Evolutionary conservation across 257 asterid genomes (phyloP), one percentile per base, ranked within the genome.

Genomic region (Solanum dulcamara): DNA sequence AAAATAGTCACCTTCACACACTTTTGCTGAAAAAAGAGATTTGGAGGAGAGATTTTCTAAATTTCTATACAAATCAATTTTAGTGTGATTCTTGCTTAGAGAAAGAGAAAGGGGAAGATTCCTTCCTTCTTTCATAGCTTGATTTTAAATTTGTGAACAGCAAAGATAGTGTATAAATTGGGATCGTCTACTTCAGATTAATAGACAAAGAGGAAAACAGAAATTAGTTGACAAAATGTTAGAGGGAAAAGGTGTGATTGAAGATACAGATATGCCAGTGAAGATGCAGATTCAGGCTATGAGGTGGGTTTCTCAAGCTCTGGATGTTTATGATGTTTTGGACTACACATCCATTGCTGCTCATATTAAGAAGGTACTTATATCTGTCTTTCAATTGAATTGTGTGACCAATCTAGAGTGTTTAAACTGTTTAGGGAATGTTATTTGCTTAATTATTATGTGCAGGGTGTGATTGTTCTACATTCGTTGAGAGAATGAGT

Each of bases 241-340:
- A 85, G 96, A 92, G 90, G 96, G 96, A 70, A 92, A 90, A 87
- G 94, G 88, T 86, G 66, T 86, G 77, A 89, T 87, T 42, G 92
- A 92, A 87, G 96, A 93, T 60, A 90, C 95, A 32, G 97, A 95
- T 70, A 95, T 95, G 98, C 96, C 98, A 60, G 50, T 90, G 91
- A 94, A 92, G 95, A 94, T 96, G 99, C 99, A 94, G 93, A 88
- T 92, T 72, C 97, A 96, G 83, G 99, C 98, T 22, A 93, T 93
- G 97, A 89, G 92, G 35, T 92, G 85, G 88, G 98, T 98, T 85
- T 96, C 96, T 85, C 95, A 93, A 85, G 98, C 99, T 89, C 70
- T 93, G 90, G 98, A 96, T 93, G 91, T 93, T 18, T 93, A 89
- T 84, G 98, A 96, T 92, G 99, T 94, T 74, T 83, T 89, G 7